Conservation (phyloP, 2,329 filamentous ascomycete species). For the Colletotrichum theobromicola region DNA sequence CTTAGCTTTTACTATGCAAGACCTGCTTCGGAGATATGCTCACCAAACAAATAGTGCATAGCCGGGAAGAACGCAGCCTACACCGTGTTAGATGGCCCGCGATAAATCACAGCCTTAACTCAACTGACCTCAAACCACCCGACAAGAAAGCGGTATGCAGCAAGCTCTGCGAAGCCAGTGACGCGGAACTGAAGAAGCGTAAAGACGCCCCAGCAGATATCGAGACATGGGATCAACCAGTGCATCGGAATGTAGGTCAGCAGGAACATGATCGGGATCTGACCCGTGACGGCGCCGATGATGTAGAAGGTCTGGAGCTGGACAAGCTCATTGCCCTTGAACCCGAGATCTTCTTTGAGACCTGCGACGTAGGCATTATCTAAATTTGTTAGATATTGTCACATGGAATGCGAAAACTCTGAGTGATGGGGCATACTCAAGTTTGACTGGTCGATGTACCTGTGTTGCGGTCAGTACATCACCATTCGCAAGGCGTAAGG, state of each 20-base stretch:
- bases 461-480: neutral
- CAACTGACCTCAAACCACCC: constrained; percentile 30
- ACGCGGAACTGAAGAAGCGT: constrained; percentile 46
- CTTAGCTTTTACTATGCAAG: constrained; percentile 34
- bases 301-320: constrained; percentile 30
- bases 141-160: constrained; percentile 34
- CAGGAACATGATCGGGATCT: constrained; percentile 35
- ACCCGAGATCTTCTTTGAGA: constrained; percentile 29
- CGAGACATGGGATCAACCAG: constrained; percentile 33
- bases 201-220: constrained; percentile 61
- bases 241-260: constrained; percentile 29
- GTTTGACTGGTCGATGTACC: constrained; percentile 30
- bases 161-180: constrained; percentile 27
- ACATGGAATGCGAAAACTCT: fast-evolving
- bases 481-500: neutral
- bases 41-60: constrained; percentile 43
- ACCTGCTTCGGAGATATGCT: neutral
- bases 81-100: neutral
- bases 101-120: neutral
- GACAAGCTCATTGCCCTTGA: constrained; percentile 31
- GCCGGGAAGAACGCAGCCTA: constrained; percentile 36
- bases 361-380: constrained; percentile 36
- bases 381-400: constrained; percentile 42
- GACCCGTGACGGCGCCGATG: constrained; percentile 27
- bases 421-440: constrained; percentile 18